A percentile compares a stretch with the other conserved stretches of the same genome.
phyloP scores from a whole-genome alignment of 495 filamentous ascomycete genomes.

The Aspergillus funiculosus region DNA sequence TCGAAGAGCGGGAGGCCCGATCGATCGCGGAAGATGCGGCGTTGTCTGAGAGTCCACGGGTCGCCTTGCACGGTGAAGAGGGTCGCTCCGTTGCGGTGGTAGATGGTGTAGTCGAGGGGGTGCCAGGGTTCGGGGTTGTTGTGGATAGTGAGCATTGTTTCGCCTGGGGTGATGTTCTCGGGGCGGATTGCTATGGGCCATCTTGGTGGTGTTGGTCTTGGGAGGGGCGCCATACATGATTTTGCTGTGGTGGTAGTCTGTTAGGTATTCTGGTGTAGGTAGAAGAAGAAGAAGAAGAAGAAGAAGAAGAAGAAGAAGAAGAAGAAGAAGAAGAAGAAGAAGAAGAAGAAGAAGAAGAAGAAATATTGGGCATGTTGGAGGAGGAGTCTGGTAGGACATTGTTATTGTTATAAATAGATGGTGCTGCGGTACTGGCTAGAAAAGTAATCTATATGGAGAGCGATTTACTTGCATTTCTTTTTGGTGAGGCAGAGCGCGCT shows the following conservation, averaged over 20 bases:
- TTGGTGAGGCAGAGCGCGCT: not conserved
- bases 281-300: too few species aligned
- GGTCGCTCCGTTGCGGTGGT: not conserved
- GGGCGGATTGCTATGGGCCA: conserved; percentile 15
- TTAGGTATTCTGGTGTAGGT: too few species aligned
- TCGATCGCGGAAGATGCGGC: conserved; percentile 14
- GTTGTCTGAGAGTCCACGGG: conserved; percentile 15
- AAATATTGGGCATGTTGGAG: too few species aligned
- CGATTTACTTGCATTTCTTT: not conserved
- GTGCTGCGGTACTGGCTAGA: too few species aligned
- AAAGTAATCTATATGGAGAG: not conserved
- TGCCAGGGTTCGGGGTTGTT: conserved; percentile 20
- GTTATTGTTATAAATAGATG: too few species aligned
- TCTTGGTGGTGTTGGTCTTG: conserved; percentile 4
- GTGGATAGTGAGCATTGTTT: conserved; percentile 6
- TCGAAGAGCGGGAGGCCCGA: conserved; percentile 19
- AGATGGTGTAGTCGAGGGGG: conserved; percentile 16
- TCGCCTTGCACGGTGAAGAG: conserved; percentile 15
- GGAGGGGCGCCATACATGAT: conserved; percentile 8
- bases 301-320: too few species aligned
- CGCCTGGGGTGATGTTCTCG: conserved; percentile 7
- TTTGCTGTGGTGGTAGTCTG: not conserved
- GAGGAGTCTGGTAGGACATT: too few species aligned
- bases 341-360: too few species aligned
- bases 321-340: too few species aligned